Conservation (phyloP, 345 rosid species). For the Boechera retrofracta region DNA sequence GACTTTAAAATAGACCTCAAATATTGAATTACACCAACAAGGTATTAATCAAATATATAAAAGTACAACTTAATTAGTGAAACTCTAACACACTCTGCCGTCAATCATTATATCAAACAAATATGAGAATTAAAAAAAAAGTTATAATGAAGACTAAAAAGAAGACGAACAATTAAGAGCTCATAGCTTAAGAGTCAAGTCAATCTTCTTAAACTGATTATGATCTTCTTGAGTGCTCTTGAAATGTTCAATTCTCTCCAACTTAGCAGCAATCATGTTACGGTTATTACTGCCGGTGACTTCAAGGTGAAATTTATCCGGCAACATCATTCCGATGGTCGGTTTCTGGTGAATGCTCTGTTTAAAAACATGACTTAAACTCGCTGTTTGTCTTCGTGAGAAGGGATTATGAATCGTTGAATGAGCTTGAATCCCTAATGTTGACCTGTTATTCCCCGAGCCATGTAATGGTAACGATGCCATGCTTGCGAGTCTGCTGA, state of each 20-base stretch:
- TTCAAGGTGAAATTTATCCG: conserved; percentile 45
- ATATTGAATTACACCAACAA: conserved; percentile 20
- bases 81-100: conserved; percentile 23
- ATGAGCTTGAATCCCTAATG: conserved; percentile 73
- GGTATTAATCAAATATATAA: not conserved
- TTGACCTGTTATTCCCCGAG: conserved; percentile 47
- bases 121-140: conserved; percentile 16
- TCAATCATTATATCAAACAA: conserved; percentile 34
- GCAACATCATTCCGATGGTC: conserved; percentile 48
- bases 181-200: conserved; percentile 93
- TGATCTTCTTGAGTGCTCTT: conserved; percentile 58
- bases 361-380: conserved; percentile 52
- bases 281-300: conserved; percentile 40
- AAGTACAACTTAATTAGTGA: conserved; percentile 31
- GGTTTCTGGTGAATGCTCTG: conserved; percentile 55
- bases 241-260: conserved; percentile 53
- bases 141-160: conserved; percentile 3
- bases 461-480: conserved; percentile 83
- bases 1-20: conserved; percentile 24
- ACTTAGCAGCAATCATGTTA: conserved; percentile 46
- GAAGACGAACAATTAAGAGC: conserved; percentile 22
- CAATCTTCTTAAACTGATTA: conserved; percentile 69
- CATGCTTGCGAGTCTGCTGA: conserved; percentile 58
- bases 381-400: conserved; percentile 43
- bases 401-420: conserved; percentile 70